Conservation (phyloP, 352 stramenopile species). For the Globisporangium polare region DNA sequence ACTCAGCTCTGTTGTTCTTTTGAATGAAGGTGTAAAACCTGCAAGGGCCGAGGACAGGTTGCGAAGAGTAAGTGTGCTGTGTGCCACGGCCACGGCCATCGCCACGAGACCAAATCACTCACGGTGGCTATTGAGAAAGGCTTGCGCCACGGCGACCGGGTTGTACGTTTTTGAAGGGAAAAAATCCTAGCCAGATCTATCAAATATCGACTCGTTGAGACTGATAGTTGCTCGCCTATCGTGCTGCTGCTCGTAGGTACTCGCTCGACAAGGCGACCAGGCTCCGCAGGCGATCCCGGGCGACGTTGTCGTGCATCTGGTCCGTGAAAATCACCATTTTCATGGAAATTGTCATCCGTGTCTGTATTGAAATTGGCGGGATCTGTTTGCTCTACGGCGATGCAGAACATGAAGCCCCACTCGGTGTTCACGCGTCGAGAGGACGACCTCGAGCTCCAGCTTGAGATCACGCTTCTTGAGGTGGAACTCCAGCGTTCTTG, state of each 20-base stretch:
- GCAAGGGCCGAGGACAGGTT: conserved; percentile 30
- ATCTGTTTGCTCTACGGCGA: background rate
- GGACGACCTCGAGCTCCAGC: conserved; percentile 88
- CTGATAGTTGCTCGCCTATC: background rate
- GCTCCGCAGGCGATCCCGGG: conserved; percentile 18
- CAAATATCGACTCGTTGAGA: background rate
- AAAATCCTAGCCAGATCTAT: background rate
- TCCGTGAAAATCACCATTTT: background rate
- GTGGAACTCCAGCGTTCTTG: background rate
- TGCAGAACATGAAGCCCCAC: conserved; percentile 31
- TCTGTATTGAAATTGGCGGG: background rate
- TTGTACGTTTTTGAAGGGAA: conserved; percentile 15
- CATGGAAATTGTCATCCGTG: background rate
- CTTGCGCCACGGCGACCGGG: conserved; percentile 31
- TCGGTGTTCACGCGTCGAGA: conserved; percentile 81
- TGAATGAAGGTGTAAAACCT: conserved; percentile 28
- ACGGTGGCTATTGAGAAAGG: conserved; percentile 25
- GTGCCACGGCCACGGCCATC: conserved; percentile 27
- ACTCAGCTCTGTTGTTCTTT: background rate
- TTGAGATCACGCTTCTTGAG: conserved; percentile 92
- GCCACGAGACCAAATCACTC: conserved; percentile 22
- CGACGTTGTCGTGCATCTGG: conserved; percentile 30
- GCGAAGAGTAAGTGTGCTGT: conserved; percentile 31
- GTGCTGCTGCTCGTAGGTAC: conserved; percentile 6
- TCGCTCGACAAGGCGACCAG: conserved; percentile 22